Percentiles rank a stretch among this genome's conserved stretches.
These are phyloP conservation scores for Penicillium macrosclerotiorum DNA, from an alignment of 495 filamentous ascomycete genomes.

Conservation along the genomic window DNA sequence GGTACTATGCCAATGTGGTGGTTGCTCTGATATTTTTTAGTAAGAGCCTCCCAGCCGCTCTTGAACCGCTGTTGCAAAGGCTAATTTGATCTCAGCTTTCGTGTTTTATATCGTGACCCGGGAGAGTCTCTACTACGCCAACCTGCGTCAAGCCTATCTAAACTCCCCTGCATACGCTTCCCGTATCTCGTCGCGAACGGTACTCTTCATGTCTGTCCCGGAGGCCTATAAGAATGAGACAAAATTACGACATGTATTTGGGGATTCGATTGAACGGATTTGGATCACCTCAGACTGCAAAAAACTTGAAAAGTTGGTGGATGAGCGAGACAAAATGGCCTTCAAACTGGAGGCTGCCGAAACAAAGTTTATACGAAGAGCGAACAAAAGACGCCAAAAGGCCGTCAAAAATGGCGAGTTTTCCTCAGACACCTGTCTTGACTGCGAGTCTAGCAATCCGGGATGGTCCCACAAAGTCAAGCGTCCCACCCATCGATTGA, in stretches of 20 bases:
- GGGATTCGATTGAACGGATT: conserved; percentile 55
- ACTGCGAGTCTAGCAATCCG: conserved; percentile 45
- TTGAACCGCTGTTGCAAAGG: too few relatives aligned
- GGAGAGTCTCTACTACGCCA: conserved; percentile 68
- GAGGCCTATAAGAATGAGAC: conserved; percentile 55
- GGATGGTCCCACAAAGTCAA: conserved; percentile 48
- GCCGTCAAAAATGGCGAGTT: conserved; percentile 30
- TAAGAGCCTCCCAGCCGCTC: too few relatives aligned
- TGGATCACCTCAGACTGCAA: conserved; percentile 63
- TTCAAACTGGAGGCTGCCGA: conserved; percentile 65
- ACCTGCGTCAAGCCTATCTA: conserved; percentile 67
- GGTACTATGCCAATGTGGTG: conserved; percentile 62
- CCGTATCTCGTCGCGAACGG: conserved; percentile 65
- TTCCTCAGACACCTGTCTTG: conserved; percentile 25
- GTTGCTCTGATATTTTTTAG: conserved; percentile 55
- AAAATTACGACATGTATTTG: conserved; percentile 58
- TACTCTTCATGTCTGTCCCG: conserved; percentile 68
- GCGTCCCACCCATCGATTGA: conserved; percentile 53
- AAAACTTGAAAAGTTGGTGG: conserved; percentile 54
- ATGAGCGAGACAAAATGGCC: conserved; percentile 57
- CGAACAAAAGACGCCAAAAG: conserved; percentile 54
- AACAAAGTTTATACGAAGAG: conserved; percentile 59
- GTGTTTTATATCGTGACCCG: conserved; percentile 64
- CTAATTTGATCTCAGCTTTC: conserved; percentile 44
- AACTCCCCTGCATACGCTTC: conserved; percentile 65